Evolutionary conservation across 2,329 filamentous ascomycete genomes (phyloP).

Genomic region (Verticillium zaregamsianum): DNA sequence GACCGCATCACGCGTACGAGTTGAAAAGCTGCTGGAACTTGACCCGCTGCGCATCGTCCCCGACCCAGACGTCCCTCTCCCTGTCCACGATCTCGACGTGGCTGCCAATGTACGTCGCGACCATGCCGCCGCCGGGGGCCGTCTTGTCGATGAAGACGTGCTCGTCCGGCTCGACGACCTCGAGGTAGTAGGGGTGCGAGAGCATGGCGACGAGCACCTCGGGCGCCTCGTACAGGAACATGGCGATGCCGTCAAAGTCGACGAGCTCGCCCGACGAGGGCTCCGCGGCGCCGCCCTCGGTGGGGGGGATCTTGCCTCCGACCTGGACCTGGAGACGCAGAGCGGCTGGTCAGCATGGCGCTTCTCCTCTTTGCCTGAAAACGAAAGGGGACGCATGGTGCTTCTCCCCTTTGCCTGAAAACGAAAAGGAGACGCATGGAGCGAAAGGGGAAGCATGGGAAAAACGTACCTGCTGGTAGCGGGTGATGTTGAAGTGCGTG

Average conservation of each 20-base stretch:
- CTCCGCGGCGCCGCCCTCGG: conserved; percentile 10
- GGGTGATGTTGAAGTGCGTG: conserved; percentile 19
- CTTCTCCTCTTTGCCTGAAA: too few species aligned
- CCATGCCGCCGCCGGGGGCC: conserved; percentile 20
- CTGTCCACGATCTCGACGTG: conserved; percentile 19
- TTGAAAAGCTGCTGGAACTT: conserved; percentile 20
- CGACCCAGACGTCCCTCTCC: conserved; percentile 19
- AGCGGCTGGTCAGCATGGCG: not conserved
- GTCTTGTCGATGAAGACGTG: conserved; percentile 22
- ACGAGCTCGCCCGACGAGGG: conserved; percentile 16
- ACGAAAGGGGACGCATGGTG: too few species aligned
- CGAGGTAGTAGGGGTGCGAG: conserved; percentile 22
- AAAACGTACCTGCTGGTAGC: conserved; percentile 22
- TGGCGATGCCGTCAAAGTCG: conserved; percentile 23
- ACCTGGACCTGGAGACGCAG: conserved; percentile 16
- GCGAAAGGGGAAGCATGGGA: too few species aligned
- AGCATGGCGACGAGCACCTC: conserved; percentile 18
- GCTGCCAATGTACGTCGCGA: conserved; percentile 19
- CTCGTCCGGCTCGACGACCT: conserved; percentile 23
- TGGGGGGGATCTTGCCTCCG: conserved; percentile 20
- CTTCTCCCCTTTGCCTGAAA: too few species aligned
- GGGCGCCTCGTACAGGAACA: conserved; percentile 21
- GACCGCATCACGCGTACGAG: not conserved
- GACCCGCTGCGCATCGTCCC: conserved; percentile 6
- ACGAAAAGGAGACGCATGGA: too few species aligned